Conservation (phyloP, 257 asterid genomes). For the Nicotiana obtusifolia region DNA sequence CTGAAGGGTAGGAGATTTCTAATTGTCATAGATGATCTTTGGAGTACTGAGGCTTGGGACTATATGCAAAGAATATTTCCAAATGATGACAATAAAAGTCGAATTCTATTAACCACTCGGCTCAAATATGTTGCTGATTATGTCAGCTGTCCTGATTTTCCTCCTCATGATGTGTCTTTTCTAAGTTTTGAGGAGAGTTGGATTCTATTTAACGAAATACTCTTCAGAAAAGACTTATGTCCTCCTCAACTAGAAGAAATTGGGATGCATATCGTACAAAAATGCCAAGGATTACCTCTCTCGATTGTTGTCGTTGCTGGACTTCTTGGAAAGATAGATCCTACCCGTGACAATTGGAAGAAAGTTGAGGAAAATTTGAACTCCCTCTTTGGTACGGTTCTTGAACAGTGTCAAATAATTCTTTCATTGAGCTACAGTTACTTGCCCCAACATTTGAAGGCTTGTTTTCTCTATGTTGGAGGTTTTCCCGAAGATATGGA, state of each 20-base stretch:
- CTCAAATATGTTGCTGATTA: background rate
- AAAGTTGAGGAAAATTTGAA: background rate
- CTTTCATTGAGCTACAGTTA: conserved; percentile 11
- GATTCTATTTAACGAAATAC: background rate
- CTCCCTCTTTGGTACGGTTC: background rate
- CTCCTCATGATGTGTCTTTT: background rate
- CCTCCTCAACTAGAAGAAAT: background rate
- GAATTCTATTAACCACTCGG: conserved; percentile 8
- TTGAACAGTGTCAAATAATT: background rate
- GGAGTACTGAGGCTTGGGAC: conserved; percentile 13
- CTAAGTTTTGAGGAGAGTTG: conserved; percentile 7
- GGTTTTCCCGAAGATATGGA: conserved; percentile 1
- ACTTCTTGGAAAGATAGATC: background rate
- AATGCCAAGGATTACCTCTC: too few relatives aligned
- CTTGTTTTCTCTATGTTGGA: conserved; percentile 13
- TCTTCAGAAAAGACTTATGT: background rate
- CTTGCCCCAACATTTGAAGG: conserved; percentile 3
- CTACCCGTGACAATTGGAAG: background rate
- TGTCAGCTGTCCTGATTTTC: background rate
- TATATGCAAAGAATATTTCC: conserved; percentile 2
- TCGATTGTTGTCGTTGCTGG: too few relatives aligned
- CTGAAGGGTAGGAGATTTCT: conserved; percentile 12
- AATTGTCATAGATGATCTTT: conserved; percentile 20
- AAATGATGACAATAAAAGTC: conserved; percentile 10
- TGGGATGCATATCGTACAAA: too few relatives aligned